Evolutionary conservation across 306 rosid genomes (phyloP), one percentile per base, ranked within the genome.

Genomic region (Psophocarpus tetragonolobus): DNA sequence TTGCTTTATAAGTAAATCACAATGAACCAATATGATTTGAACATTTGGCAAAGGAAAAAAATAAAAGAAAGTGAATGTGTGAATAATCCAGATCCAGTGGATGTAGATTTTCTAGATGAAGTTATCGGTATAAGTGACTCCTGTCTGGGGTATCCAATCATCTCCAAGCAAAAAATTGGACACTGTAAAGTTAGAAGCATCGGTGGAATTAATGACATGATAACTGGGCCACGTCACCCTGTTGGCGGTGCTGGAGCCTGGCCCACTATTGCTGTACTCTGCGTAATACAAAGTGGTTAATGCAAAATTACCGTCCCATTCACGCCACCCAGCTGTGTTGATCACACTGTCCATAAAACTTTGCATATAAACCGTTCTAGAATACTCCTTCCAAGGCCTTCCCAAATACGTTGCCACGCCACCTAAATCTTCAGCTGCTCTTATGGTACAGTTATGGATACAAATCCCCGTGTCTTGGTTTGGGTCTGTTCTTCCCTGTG

Each of bases 321-420:
- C 90, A 1, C 82, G 85, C 98, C 97, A 90, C 10, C 98, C 98
- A 3, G 81, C 85, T 2, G 47, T 26, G 8, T 84, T 62, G 0
- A 94, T 53, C 81, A 88, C 71, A n/a, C 36, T 42, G 23, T 86
- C 95, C 80, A 94, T 87, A 17, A 7, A 83, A 5, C 78, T 87
- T 65, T 89, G 92, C 97, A 92, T 86, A 47, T 68, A 90, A 56
- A 94, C 86, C 5, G 98, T 94, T 77, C 97, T 70, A 0, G 98
- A 94, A 41, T 87, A 94, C 42, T 84, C 84, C 84, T 94, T 94
- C 98, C 98, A 94, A 0, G 98, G 98, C 76, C 98, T 87, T 3
- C 98, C 97, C 3, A 94, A 36, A 60, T 87, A 94, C 0, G 98
- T 92, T 20, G 78, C 61, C 3, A 54, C 24, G 8, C 54, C n/a